phyloP scores from a whole-genome alignment of 2,329 filamentous ascomycete species.

The Thielaviopsis euricoi region DNA sequence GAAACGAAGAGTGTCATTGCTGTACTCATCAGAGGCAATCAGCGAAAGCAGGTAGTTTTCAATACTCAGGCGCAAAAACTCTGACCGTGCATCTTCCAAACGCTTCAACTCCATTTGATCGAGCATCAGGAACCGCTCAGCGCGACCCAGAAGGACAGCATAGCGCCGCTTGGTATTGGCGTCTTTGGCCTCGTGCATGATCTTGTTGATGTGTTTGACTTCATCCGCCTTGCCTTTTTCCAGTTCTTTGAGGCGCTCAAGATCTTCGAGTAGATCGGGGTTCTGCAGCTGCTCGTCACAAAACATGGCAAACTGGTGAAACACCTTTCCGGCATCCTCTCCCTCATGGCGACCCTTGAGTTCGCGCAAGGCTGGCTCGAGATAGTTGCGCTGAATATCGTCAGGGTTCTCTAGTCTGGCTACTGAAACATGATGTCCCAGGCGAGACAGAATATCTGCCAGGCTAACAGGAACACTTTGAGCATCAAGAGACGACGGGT shows the following conservation, averaged over 20 bases:
- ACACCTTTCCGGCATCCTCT: conserved; percentile 69
- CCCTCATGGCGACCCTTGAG: conserved; percentile 52
- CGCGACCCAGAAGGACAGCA: conserved; percentile 46
- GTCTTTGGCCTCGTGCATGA: conserved; percentile 36
- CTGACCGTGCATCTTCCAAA: conserved; percentile 56
- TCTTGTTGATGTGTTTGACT: conserved; percentile 45
- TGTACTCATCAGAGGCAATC: conserved; percentile 69
- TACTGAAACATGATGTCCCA: conserved; percentile 77
- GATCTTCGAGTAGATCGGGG: conserved; percentile 67
- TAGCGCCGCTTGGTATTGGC: conserved; percentile 38
- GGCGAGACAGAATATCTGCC: conserved; percentile 68
- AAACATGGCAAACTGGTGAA: conserved; percentile 87
- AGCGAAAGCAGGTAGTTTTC: conserved; percentile 87
- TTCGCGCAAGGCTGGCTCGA: conserved; percentile 70
- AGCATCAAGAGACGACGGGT: conserved; percentile 37
- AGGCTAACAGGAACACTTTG: conserved; percentile 58
- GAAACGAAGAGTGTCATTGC: conserved; percentile 81
- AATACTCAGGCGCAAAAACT: conserved; percentile 74
- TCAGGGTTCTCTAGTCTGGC: conserved; percentile 84
- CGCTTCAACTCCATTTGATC: conserved; percentile 77
- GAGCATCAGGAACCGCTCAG: conserved; percentile 78
- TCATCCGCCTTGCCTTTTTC: conserved; percentile 45
- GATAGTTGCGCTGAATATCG: conserved; percentile 71
- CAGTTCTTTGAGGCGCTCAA: conserved; percentile 62
- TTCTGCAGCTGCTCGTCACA: conserved; percentile 90